These are phyloP conservation scores for Mycena vitilis DNA, from an alignment of 768 basidiomycete species.

Conservation along the genomic window DNA sequence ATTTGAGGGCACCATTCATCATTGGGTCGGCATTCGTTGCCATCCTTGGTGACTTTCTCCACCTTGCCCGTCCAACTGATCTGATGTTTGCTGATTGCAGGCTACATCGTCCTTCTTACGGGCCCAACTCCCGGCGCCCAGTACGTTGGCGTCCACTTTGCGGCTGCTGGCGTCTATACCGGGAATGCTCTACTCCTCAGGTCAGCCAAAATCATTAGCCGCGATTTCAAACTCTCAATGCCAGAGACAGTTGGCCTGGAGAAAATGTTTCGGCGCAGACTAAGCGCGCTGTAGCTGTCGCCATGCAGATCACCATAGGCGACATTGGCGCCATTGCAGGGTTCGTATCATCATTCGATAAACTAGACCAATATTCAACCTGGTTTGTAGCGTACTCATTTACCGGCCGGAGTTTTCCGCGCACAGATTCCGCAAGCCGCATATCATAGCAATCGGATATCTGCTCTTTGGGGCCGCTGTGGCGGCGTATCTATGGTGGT, in stretches of 20 bases:
- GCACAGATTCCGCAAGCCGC: slow-evolving; percentile 64
- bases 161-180: slow-evolving; percentile 67
- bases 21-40: slow-evolving; percentile 60
- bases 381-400: slow-evolving; percentile 56
- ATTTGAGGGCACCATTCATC: slow-evolving; percentile 64
- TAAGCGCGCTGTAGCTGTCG: slow-evolving; percentile 71
- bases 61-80: too few relatives aligned
- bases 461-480: slow-evolving; percentile 59
- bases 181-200: slow-evolving; percentile 68
- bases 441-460: slow-evolving; percentile 72
- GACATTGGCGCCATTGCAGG: slow-evolving; percentile 70
- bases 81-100: slow-evolving; percentile 40
- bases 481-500: slow-evolving; percentile 56
- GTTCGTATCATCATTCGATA: slow-evolving; percentile 34
- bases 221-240: background rate
- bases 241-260: slow-evolving; percentile 60
- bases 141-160: slow-evolving; percentile 68
- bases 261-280: slow-evolving; percentile 80
- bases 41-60: slow-evolving; percentile 56
- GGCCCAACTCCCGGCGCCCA: slow-evolving; percentile 61
- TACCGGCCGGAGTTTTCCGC: slow-evolving; percentile 62
- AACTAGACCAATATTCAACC: background rate
- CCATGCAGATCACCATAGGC: slow-evolving; percentile 73
- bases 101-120: slow-evolving; percentile 67
- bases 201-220: slow-evolving; percentile 40